Base-by-base conservation (phyloP, 2,329 filamentous ascomycete species). In the Scytalidium lignicola region DNA sequence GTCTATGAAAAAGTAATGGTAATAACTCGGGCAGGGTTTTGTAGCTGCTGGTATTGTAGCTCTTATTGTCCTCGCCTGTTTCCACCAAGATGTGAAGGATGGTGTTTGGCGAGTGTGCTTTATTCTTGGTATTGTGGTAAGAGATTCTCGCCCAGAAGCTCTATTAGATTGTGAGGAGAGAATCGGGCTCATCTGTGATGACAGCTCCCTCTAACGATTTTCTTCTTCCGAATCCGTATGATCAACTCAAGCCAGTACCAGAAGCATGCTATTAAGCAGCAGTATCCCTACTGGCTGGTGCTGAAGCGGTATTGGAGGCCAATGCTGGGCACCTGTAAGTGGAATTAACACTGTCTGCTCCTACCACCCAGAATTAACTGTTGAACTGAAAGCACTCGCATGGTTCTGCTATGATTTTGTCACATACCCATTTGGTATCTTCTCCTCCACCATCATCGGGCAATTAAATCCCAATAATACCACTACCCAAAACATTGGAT, bases 281-380 rank as follows among this genome's bases (percentile, higher is more conserved):
- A 72, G 51, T 79, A 77, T 0, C 79, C 78, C 0, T 83, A 80
- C 56, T 51, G 57, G 44, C 65, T 80, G 1, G 72, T 76, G 1
- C 47, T 78, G 26, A 77, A 72, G 47, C 89, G 82, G 62, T 93
- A 93, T 67, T 86, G 88, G 69, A 70, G 67, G 52, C 62, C 70
- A 3, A 58, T 78, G 17, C 59, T 70, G 19, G 71, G 74, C 12
- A 74, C 74, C 15, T 66, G 70, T 26, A 76, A 79, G 53, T 78
- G 32, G 26, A 13, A 7, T 37, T 37, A 13, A 37, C 15, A 17
- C 7, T 37, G 7, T 37, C n/a, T 37, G 6, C 32, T 37, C 15
- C 32, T 7, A n/a, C 7, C 26, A 37, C 15, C 10, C 10, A 26
- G 5, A 10, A 17, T 13, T 37, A 37, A 37, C 13, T 37, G 79